Percentiles rank a stretch among this genome's conserved stretches.
phyloP scores from a whole-genome alignment of 2,329 filamentous ascomycete species.

The Sclerotinia borealis region DNA sequence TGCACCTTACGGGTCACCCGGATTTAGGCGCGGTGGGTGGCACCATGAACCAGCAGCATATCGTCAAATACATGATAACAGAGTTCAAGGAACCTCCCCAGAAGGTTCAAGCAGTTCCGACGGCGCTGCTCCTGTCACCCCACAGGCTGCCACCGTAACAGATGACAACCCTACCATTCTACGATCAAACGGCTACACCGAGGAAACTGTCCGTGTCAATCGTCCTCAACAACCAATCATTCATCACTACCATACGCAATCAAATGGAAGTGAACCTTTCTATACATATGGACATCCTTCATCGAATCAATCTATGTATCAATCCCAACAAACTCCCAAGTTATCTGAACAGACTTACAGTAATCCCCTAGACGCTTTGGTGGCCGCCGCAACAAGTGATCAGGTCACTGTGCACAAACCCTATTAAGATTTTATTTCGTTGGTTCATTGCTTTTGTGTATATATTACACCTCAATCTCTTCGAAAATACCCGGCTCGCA shows the following conservation, averaged over 20 bases:
- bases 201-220: slow-evolving; percentile 28
- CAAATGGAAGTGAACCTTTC: slow-evolving; percentile 15
- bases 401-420: slow-evolving; percentile 30
- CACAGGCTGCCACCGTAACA: slow-evolving; percentile 38
- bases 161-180: slow-evolving; percentile 48
- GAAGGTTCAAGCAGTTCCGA: slow-evolving; percentile 51
- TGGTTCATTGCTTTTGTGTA: neutral
- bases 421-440: slow-evolving; percentile 33
- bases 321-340: slow-evolving; percentile 30
- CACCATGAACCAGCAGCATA: slow-evolving; percentile 52
- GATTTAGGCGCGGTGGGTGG: slow-evolving; percentile 68
- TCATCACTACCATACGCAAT: slow-evolving; percentile 21
- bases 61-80: slow-evolving; percentile 21
- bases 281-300: slow-evolving; percentile 27
- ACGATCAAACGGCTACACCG: slow-evolving; percentile 43
- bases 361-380: slow-evolving; percentile 53
- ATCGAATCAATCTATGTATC: slow-evolving; percentile 32
- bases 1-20: slow-evolving; percentile 49
- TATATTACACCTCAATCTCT: neutral
- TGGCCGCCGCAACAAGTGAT: slow-evolving; percentile 57
- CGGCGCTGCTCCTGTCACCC: slow-evolving; percentile 45
- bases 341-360: slow-evolving; percentile 39
- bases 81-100: slow-evolving; percentile 44
- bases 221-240: slow-evolving; percentile 17
- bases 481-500: neutral